A percentile compares a stretch with the other conserved stretches of the same genome.
phyloP scores from a whole-genome alignment of 2,329 filamentous ascomycete species.

The Arthrobotrys sphaeroides region DNA sequence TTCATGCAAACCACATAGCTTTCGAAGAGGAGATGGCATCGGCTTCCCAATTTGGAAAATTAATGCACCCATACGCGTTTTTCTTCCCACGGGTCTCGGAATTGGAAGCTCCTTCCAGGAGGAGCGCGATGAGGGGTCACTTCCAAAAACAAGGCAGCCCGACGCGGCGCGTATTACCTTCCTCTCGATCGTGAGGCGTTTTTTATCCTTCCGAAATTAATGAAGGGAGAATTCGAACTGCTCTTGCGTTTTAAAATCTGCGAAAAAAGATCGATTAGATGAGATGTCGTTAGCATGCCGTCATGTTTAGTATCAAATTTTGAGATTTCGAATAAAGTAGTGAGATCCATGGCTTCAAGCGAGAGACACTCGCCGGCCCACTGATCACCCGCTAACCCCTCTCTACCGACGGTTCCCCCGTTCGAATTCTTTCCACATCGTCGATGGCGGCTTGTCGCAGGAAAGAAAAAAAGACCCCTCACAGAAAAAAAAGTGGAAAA shows the following conservation, averaged over 20 bases:
- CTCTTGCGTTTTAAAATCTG: conserved; percentile 5
- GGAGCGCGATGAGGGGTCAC: conserved; percentile 33
- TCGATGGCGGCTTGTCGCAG: neutral
- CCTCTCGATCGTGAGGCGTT: neutral
- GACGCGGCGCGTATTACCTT: neutral
- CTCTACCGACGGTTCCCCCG: no score
- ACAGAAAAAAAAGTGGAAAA: no score
- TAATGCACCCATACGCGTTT: conserved; percentile 32
- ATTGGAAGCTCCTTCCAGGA: neutral
- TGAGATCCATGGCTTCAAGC: conserved; percentile 7
- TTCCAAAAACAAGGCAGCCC: conserved; percentile 5
- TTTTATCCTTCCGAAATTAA: neutral
- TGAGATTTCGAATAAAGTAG: conserved; percentile 7
- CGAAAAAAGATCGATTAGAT: neutral
- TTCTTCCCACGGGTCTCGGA: neutral
- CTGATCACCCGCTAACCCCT: neutral
- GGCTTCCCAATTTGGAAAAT: conserved; percentile 21
- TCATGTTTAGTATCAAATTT: conserved; percentile 11
- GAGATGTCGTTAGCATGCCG: neutral
- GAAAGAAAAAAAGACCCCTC: neutral
- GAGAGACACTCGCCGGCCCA: neutral
- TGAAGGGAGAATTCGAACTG: neutral
- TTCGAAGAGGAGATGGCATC: neutral
- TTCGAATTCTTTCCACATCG: neutral
- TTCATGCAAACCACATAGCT: no score